phyloP scores from a whole-genome alignment of 176 grass and related monocot genomes.

The Echinochloa phyllopogon region DNA sequence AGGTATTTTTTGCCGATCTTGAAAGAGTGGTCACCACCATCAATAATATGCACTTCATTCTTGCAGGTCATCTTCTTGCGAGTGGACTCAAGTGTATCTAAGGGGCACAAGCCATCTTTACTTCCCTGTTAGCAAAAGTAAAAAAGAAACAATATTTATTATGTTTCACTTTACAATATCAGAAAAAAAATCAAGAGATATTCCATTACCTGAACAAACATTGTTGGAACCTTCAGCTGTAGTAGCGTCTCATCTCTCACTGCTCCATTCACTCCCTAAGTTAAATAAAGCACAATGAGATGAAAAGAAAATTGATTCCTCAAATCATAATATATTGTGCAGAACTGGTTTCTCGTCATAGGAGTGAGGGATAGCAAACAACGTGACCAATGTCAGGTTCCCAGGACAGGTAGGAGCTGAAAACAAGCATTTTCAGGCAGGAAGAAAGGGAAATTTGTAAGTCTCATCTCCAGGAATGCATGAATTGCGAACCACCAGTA shows the following conservation, averaged over 20 bases:
- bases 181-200: constrained; percentile 16
- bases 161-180: neutral
- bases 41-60: constrained; percentile 76
- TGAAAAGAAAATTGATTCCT: neutral
- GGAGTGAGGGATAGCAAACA: neutral
- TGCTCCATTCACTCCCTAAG: constrained; percentile 74
- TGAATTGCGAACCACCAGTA: neutral
- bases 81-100: constrained; percentile 69
- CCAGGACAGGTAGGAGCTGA: neutral
- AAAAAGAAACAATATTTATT: neutral
- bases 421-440: neutral
- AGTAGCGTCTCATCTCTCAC: constrained; percentile 70
- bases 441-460: neutral
- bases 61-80: constrained; percentile 72
- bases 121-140: constrained; percentile 55
- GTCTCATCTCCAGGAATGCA: neutral
- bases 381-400: neutral
- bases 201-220: constrained; percentile 81
- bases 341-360: neutral
- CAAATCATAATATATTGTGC: neutral
- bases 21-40: constrained; percentile 90
- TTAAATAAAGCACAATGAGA: constrained; percentile 33
- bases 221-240: constrained; percentile 71
- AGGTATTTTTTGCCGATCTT: constrained; percentile 80
- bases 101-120: constrained; percentile 83